Base-by-base conservation (phyloP, 148 eudicot species). In the Persicaria maculosa region DNA sequence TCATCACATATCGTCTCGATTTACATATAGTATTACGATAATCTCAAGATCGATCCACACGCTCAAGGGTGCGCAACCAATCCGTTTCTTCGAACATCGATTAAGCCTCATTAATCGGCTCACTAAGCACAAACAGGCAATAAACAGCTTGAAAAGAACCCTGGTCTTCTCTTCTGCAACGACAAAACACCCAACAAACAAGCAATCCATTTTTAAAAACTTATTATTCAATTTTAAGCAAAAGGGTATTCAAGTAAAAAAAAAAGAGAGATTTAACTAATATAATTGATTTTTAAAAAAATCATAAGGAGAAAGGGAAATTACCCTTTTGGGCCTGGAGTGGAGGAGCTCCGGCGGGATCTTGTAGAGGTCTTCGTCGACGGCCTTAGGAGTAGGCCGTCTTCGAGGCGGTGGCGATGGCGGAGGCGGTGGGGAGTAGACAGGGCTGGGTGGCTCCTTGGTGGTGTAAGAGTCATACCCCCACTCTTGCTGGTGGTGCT, bases 91-190 rank as follows among this genome's bases (percentile, higher is more conserved):
- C 44, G 5, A 62, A 0, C 44, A 0, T 25, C 68, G 7, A 9
- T 25, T 4, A 62, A 57, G 68, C 44, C 68, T 62, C 62, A 9
- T 57, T 57, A 57, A 57, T 57, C 62, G 31, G 3, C 20, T 54
- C 62, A 36, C 46, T 69, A 79, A 45, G 74, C 88, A 85, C 90
- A 87, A 50, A 73, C 81, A 40, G 94, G 90, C 70, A 79, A 50
- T 72, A 89, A 82, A 86, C 97, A 92, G 81, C 90, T 84, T 61
- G 94, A 89, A 53, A 92, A 89, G 31, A 89, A 75, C 43, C 93
- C 87, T 71, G 82, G 81, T 76, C 85, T 81, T 77, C 78, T 89
- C 86, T 86, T 89, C 94, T 89, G 92, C 90, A 77, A 77, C 68
- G 74, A 5, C 5, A 58, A 31, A 55, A 78, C 14, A 45, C 45